A percentile compares a stretch with the other conserved stretches of the same genome.
These are phyloP conservation scores for Penicillium ucsense DNA, from an alignment of 495 filamentous ascomycete species.

Conservation along the genomic window DNA sequence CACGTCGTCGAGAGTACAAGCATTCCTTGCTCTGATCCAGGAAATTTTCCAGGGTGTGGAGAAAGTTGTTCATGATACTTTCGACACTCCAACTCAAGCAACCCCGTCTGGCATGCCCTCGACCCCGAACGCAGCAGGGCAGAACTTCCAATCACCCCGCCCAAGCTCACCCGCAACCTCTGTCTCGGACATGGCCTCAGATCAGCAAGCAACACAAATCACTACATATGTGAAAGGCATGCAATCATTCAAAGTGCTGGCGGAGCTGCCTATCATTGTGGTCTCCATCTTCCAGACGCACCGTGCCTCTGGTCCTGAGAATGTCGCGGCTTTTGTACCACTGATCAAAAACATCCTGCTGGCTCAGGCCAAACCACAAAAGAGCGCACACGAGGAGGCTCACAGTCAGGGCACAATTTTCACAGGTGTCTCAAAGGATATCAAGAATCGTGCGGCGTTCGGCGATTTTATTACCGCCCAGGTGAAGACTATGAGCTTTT, in stretches of 20 bases:
- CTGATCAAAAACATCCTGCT: conserved; percentile 84
- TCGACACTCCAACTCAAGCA: conserved; percentile 62
- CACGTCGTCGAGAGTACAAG: conserved; percentile 69
- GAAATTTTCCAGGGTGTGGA: conserved; percentile 95
- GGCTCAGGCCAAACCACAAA: conserved; percentile 87
- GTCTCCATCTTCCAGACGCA: conserved; percentile 97
- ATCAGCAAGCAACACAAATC: conserved; percentile 72
- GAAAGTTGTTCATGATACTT: conserved; percentile 82
- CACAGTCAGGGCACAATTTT: conserved; percentile 67
- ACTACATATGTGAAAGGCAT: conserved; percentile 65
- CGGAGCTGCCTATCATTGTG: conserved; percentile 97
- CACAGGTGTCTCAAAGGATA: conserved; percentile 86
- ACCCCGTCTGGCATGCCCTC: conserved; percentile 61
- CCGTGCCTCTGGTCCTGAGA: conserved; percentile 61
- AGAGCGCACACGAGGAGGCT: conserved; percentile 81
- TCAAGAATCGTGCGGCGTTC: conserved; percentile 89
- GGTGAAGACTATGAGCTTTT: conserved; percentile 98
- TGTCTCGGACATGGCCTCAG: conserved; percentile 61
- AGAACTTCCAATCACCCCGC: conserved; percentile 74
- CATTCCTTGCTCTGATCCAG: conserved; percentile 83
- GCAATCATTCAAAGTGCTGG: conserved; percentile 97
- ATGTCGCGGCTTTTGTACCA: conserved; percentile 89
- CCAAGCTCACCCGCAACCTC: conserved; percentile 83
- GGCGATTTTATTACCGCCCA: conserved; percentile 96
- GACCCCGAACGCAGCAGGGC: conserved; percentile 62